These are phyloP conservation scores for Allium fistulosum DNA, from an alignment of 106 monocot genomes.

Conservation along the genomic window DNA sequence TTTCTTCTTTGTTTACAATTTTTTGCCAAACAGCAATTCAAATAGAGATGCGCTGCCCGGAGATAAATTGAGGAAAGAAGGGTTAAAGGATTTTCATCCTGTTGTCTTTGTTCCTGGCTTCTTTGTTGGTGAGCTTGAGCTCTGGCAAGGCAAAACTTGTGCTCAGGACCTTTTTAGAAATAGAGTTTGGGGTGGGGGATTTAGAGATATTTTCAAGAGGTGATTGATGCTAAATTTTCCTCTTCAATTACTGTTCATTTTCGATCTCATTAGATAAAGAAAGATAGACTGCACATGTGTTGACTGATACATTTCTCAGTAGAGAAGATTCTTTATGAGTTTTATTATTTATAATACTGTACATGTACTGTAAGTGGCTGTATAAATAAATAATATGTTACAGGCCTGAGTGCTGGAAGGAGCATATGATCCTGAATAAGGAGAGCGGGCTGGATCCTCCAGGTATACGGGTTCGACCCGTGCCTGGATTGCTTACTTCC, in stretches of 20 bases:
- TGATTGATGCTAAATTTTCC: neutral
- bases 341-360: no score
- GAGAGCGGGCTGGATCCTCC: constrained; percentile 60
- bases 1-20: neutral
- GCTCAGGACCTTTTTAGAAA: constrained; percentile 1
- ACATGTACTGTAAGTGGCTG: no score
- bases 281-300: no score
- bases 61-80: constrained; percentile 1
- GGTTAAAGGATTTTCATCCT: neutral
- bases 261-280: no score
- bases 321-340: no score
- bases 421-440: constrained; percentile 53
- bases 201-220: neutral
- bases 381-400: neutral
- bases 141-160: constrained; percentile 6
- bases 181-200: neutral
- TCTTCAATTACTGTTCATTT: no score
- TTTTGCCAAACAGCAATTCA: neutral
- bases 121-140: constrained; percentile 3
- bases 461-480: constrained; percentile 39
- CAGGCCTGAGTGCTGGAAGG: constrained; percentile 53
- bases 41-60: neutral
- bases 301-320: no score
- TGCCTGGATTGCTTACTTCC: constrained; percentile 45
- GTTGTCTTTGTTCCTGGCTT: constrained; percentile 2